These are phyloP conservation scores for Sugiyamaella marilandica DNA, from an alignment of 805 yeast genomes.

Conservation along the genomic window DNA sequence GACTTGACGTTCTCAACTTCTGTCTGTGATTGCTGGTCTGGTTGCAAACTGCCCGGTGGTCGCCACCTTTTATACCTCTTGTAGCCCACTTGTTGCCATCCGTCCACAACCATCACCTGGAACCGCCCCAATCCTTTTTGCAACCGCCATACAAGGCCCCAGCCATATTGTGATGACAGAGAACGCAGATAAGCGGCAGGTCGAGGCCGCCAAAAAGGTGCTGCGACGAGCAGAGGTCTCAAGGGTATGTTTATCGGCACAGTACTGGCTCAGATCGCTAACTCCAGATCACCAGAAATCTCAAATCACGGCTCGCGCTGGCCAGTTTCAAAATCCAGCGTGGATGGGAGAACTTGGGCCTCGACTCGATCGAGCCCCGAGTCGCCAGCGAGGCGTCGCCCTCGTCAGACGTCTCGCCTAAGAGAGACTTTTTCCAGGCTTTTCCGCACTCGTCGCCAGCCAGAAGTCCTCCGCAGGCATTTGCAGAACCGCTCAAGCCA, in stretches of 20 bases:
- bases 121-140: too few species aligned
- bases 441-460: constrained; percentile 14
- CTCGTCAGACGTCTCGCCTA: constrained; percentile 10
- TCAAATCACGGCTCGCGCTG: constrained; percentile 38
- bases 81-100: too few species aligned
- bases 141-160: too few species aligned
- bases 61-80: too few species aligned
- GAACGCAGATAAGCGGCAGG: constrained; percentile 13
- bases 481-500: constrained; percentile 3
- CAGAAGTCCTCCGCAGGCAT: constrained; percentile 11
- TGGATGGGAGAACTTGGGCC: constrained; percentile 35
- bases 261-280: background rate
- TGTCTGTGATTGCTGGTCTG: too few species aligned
- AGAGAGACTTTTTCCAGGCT: constrained; percentile 15
- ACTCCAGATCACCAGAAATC: constrained; percentile 34
- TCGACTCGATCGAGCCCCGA: constrained; percentile 35
- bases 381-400: constrained; percentile 18
- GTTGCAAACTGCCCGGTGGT: too few species aligned
- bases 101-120: too few species aligned
- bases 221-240: constrained; percentile 40
- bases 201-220: constrained; percentile 34
- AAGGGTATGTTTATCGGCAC: constrained; percentile 23
- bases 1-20: too few species aligned
- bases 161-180: background rate
- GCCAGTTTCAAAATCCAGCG: constrained; percentile 39